Percentiles rank a stretch among this genome's conserved stretches.
These are phyloP conservation scores for Carallia pectinifolia DNA, from an alignment of 345 rosid species.

Conservation along the genomic window DNA sequence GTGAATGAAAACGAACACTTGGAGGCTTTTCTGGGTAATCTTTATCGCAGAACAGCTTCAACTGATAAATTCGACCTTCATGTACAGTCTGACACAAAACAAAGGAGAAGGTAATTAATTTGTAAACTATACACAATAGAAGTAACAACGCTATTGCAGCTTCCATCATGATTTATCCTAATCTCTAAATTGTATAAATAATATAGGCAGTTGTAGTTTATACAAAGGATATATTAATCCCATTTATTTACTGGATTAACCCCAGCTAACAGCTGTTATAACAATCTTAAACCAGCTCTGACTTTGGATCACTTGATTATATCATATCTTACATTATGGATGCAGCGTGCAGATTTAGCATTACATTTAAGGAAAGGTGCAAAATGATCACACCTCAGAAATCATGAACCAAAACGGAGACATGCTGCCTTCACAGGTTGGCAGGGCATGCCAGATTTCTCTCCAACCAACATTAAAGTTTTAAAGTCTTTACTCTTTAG, in stretches of 20 bases:
- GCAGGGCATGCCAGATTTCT: neutral
- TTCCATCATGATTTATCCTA: neutral
- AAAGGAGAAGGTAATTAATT: neutral
- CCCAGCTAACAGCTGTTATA: neutral
- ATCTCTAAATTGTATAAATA: neutral
- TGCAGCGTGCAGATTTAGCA: neutral
- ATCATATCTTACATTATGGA: neutral
- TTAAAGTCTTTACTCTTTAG: neutral
- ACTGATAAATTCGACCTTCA: constrained; percentile 93
- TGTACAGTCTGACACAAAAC: constrained; percentile 70
- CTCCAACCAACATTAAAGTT: neutral
- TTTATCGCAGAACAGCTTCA: constrained; percentile 97
- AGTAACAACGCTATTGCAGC: neutral
- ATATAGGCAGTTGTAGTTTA: neutral
- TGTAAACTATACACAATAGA: neutral
- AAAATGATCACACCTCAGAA: neutral
- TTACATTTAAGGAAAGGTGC: neutral
- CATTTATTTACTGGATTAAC: neutral
- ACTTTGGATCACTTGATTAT: neutral
- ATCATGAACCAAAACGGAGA: neutral
- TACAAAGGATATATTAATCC: neutral
- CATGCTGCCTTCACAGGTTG: neutral
- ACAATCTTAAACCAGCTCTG: neutral
- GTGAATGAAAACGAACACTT: constrained; percentile 87
- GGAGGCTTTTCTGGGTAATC: constrained; percentile 99